Percentiles rank a stretch among this genome's conserved stretches.
phyloP scores from a whole-genome alignment of 2,329 filamentous ascomycete genomes.

The Catunica adiposa region DNA sequence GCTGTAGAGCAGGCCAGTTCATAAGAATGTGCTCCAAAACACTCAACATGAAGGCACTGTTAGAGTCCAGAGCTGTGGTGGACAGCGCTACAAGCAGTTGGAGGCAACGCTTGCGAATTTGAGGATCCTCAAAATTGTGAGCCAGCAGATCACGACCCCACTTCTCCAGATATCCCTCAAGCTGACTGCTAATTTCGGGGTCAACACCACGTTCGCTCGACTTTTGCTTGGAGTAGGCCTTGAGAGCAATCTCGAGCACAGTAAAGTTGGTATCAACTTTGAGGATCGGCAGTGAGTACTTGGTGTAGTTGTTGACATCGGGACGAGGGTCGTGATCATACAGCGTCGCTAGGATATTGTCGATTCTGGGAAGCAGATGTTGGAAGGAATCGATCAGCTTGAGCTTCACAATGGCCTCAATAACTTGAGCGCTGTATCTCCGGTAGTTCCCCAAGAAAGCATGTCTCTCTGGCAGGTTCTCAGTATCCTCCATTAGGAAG shows the following conservation, averaged over 20 bases:
- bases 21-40: slow-evolving; percentile 83
- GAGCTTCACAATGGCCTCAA: slow-evolving; percentile 70
- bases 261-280: slow-evolving; percentile 79
- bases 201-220: slow-evolving; percentile 6
- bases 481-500: slow-evolving; percentile 83
- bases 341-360: slow-evolving; percentile 55
- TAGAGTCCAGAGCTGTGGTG: slow-evolving; percentile 60
- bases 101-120: slow-evolving; percentile 65
- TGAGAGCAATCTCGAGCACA: slow-evolving; percentile 73
- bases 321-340: slow-evolving; percentile 56
- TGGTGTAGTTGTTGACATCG: slow-evolving; percentile 45
- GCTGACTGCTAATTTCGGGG: neutral
- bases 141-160: slow-evolving; percentile 60
- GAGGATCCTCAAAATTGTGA: slow-evolving; percentile 64
- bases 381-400: slow-evolving; percentile 72
- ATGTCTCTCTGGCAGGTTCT: slow-evolving; percentile 84
- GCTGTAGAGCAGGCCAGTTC: slow-evolving; percentile 58
- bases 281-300: slow-evolving; percentile 55
- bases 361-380: slow-evolving; percentile 69
- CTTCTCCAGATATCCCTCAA: slow-evolving; percentile 44
- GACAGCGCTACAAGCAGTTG: slow-evolving; percentile 75
- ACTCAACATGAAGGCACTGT: slow-evolving; percentile 67
- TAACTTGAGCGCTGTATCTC: slow-evolving; percentile 71
- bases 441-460: slow-evolving; percentile 93
- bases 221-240: slow-evolving; percentile 73